Evolutionary conservation across 2,329 filamentous ascomycete genomes (phyloP), one percentile per base, ranked within the genome.

Genomic region (Colletotrichum ledebouriae): DNA sequence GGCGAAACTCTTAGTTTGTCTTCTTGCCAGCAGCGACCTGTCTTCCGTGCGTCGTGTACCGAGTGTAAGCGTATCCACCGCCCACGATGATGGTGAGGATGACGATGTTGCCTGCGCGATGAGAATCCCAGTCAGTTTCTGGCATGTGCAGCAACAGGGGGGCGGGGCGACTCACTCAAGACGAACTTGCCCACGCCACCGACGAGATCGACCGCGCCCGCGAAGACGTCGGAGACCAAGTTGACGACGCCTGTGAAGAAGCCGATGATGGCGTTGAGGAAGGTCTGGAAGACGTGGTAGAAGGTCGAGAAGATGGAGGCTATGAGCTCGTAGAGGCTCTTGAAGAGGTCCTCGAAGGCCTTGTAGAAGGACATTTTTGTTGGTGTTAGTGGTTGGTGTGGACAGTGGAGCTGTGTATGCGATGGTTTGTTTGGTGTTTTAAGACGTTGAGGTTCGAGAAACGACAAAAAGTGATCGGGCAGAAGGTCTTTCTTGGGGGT

Each of bases 311-410:
- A 71, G 56, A 83, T 67, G 5, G 80, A 81, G 39, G 77, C 72
- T 44, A 82, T 67, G 34, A 83, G 78, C 74, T 82, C 80, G 67
- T 78, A 81, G 73, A 82, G 74, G 73, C 79, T 81, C 71, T 77
- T 79, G 73, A 82, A 73, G 56, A 82, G 74, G 71, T 80, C 77
- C 50, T 73, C 72, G 59, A 82, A 69, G 34, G 80, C 81, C 50
- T 73, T 71, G 22, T 75, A 75, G 73, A 82, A 67, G 49, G 78
- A 73, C 78, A 80, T 79, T 61, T 29, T 59, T 77, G 70, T 53
- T 17, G 39, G 11, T 33, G 3, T 33, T 42, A 7, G 13, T 39
- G 52, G 15, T 50, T n/a, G 4, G n/a, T 2, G 3, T 22, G 22
- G 22, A 17, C 17, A 3, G 22, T 22, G 15, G 10, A 5, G n/a